Base-by-base conservation (phyloP, 192 early-diverging fungal genomes). In the Powellomyces hirtus region DNA sequence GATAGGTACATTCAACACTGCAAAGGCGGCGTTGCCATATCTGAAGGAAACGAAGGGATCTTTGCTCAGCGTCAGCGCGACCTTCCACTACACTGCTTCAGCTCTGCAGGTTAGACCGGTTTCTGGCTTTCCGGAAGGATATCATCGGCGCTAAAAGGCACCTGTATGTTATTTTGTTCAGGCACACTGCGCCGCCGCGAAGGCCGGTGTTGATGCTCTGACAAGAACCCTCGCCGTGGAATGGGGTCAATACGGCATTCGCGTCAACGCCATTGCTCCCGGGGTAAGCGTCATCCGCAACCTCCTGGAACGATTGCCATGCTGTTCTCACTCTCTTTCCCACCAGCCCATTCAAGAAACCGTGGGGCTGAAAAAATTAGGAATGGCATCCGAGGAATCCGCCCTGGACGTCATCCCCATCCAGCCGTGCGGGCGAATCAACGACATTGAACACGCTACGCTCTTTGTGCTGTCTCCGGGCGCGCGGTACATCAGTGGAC, bases 1-100 rank as follows among this genome's bases (percentile, higher is more conserved):
- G 20, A 73, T 88, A 29, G 90, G 91, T 11, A 91, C 91, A 31
- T 92, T 89, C 79, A 90, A 91, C 75, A 79, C 87, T 11, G 84
- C 84, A 62, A 91, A 90, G 74, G 86, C 86, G 36, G 81, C 83
- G 31, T 79, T 90, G 50, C 83, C 85, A 18, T 73, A 89, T 53
- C 74, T 92, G 38, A 92, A 92, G 71, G 72, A 75, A 35, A 70
- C 84, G 50, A 84, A 84, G 58, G 90, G 89, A 11, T 51, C 62
- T 22, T 77, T 92, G 57, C 80, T 92, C 61, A 90, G 88, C 71
- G 84, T 92, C 27, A 81, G 81, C 13, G 89, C 91, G 1, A 91
- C 86, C 14, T 73, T 91, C 24, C 84, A 82, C 10, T 90, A 91
- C 68, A 74, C 70, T 13, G 86, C 77, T 30, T 76, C 75, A 5